phyloP scores from a whole-genome alignment of 208 protist species.

The Leishmania martiniquensis region DNA sequence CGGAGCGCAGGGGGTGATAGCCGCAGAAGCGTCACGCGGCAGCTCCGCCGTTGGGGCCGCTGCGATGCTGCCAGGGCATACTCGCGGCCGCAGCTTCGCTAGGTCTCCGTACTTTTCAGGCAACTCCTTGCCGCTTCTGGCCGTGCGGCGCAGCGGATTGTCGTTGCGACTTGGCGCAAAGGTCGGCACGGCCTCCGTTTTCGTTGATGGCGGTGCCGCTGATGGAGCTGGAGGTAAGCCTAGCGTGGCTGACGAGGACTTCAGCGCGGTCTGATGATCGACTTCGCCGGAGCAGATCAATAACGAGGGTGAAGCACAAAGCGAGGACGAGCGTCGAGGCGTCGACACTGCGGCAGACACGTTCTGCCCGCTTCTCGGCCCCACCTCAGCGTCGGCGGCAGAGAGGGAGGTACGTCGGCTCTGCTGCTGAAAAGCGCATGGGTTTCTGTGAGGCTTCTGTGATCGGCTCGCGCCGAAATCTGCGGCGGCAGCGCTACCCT shows the following conservation, averaged over 20 bases:
- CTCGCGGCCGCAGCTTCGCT: neutral
- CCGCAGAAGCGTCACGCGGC: neutral
- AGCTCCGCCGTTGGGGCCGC: neutral
- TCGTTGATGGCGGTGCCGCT: too few relatives aligned
- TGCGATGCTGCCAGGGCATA: neutral
- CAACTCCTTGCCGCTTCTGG: neutral
- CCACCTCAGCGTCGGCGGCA: too few relatives aligned
- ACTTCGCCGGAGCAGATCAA: too few relatives aligned
- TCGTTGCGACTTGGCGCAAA: neutral
- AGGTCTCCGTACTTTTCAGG: too few relatives aligned
- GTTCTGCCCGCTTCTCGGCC: too few relatives aligned
- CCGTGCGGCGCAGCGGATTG: neutral
- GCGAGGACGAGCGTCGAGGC: neutral
- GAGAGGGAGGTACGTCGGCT: too few relatives aligned
- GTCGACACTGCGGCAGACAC: neutral
- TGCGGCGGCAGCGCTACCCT: neutral
- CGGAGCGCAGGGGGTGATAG: neutral
- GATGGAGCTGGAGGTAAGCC: neutral
- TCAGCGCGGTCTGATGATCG: neutral
- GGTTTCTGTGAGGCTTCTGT: too few relatives aligned
- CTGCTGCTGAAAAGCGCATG: neutral
- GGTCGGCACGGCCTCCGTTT: neutral
- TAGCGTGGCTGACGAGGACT: neutral
- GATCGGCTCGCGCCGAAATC: neutral
- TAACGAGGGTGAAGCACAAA: neutral